Percentiles rank a stretch among this genome's conserved stretches.
Conservation (phyloP, 2,329 filamentous ascomycete genomes). For the Aureobasidium sp. region DNA sequence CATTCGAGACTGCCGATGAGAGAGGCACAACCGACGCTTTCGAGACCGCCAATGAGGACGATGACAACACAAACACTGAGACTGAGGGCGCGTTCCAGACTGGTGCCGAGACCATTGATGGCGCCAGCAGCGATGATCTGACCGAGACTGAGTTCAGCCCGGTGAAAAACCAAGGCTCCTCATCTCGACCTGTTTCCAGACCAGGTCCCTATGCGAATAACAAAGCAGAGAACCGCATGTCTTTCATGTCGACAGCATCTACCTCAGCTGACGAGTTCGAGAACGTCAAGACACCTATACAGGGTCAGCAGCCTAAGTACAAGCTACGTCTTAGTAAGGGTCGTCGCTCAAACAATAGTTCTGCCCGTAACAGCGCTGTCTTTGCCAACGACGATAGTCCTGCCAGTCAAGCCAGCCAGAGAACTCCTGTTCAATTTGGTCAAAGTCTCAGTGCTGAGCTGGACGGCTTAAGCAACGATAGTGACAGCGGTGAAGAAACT, state of each 20-base stretch:
- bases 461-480: constrained; percentile 66
- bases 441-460: constrained; percentile 91
- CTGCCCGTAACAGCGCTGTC: constrained; percentile 14
- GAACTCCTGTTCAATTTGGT: constrained; percentile 42
- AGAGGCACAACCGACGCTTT: constrained; percentile 58
- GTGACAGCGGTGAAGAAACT: constrained; percentile 17
- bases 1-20: constrained; percentile 55
- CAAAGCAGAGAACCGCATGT: constrained; percentile 53
- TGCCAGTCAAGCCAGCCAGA: constrained; percentile 42
- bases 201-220: constrained; percentile 37
- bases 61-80: constrained; percentile 58
- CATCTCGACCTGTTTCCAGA: constrained; percentile 23
- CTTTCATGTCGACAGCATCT: constrained; percentile 81
- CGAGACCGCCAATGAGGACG: constrained; percentile 70
- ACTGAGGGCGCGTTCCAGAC: constrained; percentile 87
- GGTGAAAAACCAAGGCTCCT: constrained; percentile 15
- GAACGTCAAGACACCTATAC: constrained; percentile 57
- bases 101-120: constrained; percentile 64
- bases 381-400: constrained; percentile 42
- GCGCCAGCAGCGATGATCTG: constrained; percentile 66
- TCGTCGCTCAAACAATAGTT: constrained; percentile 8
- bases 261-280: constrained; percentile 72
- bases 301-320: constrained; percentile 59
- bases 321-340: constrained; percentile 57
- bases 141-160: constrained; percentile 71